Evolutionary conservation across 441 rosid species (phyloP), one percentile per base, ranked within the genome.

Genomic region (Populus hybrid): DNA sequence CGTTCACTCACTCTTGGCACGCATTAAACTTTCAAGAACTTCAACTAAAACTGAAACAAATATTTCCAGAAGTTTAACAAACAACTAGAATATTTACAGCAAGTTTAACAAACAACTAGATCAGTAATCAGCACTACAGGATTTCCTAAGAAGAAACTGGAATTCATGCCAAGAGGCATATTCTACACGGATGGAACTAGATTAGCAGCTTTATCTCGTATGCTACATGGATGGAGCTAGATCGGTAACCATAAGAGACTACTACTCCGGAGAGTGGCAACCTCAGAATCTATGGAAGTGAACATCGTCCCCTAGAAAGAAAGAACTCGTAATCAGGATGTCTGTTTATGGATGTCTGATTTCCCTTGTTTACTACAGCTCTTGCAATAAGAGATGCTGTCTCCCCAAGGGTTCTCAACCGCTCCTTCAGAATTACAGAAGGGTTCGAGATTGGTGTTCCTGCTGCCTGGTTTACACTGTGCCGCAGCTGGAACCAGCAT

Each of bases 311-410:
- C 74, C 90, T 87, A 7, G 89, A 85, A 64, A 78, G 69, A 79
- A 89, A 89, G 78, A 87, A 89, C 84, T 85, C 89, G 10, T 76
- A 87, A 82, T 89, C 90, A 10, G 88, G 86, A 65, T 89, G 92
- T 73, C 81, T 84, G 70, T 87, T 87, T 71, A 80, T 81, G 20
- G 82, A 80, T 42, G 67, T 81, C 34, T 74, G 35, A 28, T 66
- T 68, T 63, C 88, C 89, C 67, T 85, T 89, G 54, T 54, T 85
- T 42, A 87, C 87, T 8, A 82, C 83, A 70, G 87, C 87, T 82
- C 84, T 89, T 36, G 92, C 80, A 87, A 89, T 84, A 5, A 76
- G 74, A 42, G 81, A 86, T 9, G 92, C 92, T 1, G 89, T 83
- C 85, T 85, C 84, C 77, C 85, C 85, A 0, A 89, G 86, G 1